A percentile compares a stretch with the other conserved stretches of the same genome.
Evolutionary conservation across 768 basidiomycete genomes (phyloP).

Genomic region (Daedaleopsis nitida): DNA sequence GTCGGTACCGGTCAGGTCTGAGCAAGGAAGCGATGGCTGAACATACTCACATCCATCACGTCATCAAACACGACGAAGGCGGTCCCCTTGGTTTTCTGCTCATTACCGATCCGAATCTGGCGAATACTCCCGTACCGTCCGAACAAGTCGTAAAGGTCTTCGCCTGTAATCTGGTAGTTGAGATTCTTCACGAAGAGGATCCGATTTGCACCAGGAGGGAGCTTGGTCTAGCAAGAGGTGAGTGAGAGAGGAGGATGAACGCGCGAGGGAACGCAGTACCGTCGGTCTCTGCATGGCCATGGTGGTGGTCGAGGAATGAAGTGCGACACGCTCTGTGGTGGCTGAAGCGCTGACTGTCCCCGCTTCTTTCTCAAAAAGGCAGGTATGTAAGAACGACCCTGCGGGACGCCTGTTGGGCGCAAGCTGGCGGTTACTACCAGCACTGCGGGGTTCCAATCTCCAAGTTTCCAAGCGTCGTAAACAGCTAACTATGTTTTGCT

Average conservation of each 20-base stretch:
- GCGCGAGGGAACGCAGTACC: constrained; percentile 40
- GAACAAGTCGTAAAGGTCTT: constrained; percentile 95
- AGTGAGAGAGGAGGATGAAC: not conserved
- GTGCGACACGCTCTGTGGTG: too few species aligned
- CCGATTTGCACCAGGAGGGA: constrained; percentile 90
- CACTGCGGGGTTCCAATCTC: too few species aligned
- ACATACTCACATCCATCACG: constrained; percentile 82
- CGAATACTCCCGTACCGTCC: constrained; percentile 96
- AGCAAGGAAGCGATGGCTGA: not conserved
- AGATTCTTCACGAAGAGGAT: constrained; percentile 94
- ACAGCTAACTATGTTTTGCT: too few species aligned
- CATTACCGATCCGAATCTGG: constrained; percentile 92
- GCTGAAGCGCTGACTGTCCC: not conserved
- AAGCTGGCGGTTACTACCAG: too few species aligned
- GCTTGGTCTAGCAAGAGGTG: constrained; percentile 58
- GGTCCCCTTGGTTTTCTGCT: constrained; percentile 91
- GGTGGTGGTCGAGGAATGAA: constrained; percentile 17
- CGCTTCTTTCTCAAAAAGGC: constrained; percentile 1
- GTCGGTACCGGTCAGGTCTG: constrained; percentile 14
- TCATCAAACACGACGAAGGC: constrained; percentile 97
- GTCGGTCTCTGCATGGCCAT: constrained; percentile 76
- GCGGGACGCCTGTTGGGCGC: too few species aligned
- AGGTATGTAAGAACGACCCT: constrained; percentile 4
- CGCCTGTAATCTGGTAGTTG: constrained; percentile 90
- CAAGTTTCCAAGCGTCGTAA: too few species aligned